phyloP scores from a whole-genome alignment of 345 rosid species.

The Corchorus capsularis region DNA sequence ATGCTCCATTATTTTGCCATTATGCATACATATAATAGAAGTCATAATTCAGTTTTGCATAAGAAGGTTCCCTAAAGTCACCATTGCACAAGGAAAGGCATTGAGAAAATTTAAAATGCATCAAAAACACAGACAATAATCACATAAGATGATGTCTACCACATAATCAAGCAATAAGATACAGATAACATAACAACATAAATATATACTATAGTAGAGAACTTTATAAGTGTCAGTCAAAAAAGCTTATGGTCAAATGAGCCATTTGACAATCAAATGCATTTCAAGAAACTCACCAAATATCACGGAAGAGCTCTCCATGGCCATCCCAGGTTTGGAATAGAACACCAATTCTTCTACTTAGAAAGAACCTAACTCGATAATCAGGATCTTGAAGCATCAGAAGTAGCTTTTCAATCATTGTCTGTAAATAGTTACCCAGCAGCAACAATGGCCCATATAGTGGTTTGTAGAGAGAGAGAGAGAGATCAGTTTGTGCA shows the following conservation, averaged over 20 bases:
- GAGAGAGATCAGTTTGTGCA: background rate
- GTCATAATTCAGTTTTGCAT: background rate
- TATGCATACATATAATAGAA: background rate
- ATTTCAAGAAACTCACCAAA: slow-evolving; percentile 60
- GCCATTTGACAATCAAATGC: background rate
- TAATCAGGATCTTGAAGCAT: slow-evolving; percentile 84
- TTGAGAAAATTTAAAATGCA: background rate
- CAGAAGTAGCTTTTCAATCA: slow-evolving; percentile 70
- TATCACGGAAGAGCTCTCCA: slow-evolving; percentile 82
- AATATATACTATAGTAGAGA: background rate
- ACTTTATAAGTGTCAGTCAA: background rate
- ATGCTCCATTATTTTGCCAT: background rate
- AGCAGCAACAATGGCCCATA: slow-evolving; percentile 1
- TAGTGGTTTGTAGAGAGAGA: background rate
- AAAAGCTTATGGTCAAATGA: background rate
- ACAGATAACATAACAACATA: background rate
- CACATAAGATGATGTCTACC: background rate
- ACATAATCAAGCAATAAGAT: background rate
- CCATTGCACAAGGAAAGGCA: background rate
- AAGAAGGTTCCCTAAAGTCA: background rate
- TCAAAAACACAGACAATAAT: background rate
- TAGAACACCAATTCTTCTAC: slow-evolving; percentile 71
- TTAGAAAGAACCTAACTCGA: slow-evolving; percentile 77
- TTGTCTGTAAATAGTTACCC: slow-evolving; percentile 47
- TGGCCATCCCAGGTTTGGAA: slow-evolving; percentile 99